Percentiles rank a stretch among this genome's conserved stretches.
These are phyloP conservation scores for Dalbergia cultrata DNA, from an alignment of 306 rosid species.

Conservation along the genomic window DNA sequence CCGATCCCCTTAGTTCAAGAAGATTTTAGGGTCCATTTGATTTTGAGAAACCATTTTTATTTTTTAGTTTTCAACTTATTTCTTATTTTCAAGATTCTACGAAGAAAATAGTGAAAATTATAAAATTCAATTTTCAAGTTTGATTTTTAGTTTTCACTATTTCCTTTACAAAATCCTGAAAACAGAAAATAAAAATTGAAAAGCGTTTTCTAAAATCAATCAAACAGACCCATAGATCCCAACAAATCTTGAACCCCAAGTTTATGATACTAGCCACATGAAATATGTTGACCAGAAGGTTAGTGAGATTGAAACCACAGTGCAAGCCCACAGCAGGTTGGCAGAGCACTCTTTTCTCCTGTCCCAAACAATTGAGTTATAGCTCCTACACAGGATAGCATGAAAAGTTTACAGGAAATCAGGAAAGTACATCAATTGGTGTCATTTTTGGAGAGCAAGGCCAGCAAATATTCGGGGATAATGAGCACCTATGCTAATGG, in stretches of 20 bases:
- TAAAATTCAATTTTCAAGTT: too few relatives aligned
- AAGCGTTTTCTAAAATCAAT: too few relatives aligned
- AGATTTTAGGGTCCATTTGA: too few relatives aligned
- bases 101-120: too few relatives aligned
- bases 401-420: neutral
- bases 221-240: neutral
- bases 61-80: too few relatives aligned
- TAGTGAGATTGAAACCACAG: constrained; percentile 59
- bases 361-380: constrained; percentile 67
- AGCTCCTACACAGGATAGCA: constrained; percentile 48
- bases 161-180: too few relatives aligned
- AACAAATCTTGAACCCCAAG: neutral
- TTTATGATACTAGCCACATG: constrained; percentile 61
- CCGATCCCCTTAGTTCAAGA: neutral
- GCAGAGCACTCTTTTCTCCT: constrained; percentile 66
- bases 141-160: too few relatives aligned
- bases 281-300: constrained; percentile 66
- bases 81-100: too few relatives aligned
- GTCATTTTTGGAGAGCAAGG: too few relatives aligned
- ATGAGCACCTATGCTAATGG: constrained; percentile 63
- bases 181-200: too few relatives aligned
- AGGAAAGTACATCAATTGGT: neutral
- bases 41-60: too few relatives aligned
- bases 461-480: neutral
- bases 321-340: constrained; percentile 60